Conservation (phyloP, 495 filamentous ascomycete species). For the Tuber aestivum region DNA sequence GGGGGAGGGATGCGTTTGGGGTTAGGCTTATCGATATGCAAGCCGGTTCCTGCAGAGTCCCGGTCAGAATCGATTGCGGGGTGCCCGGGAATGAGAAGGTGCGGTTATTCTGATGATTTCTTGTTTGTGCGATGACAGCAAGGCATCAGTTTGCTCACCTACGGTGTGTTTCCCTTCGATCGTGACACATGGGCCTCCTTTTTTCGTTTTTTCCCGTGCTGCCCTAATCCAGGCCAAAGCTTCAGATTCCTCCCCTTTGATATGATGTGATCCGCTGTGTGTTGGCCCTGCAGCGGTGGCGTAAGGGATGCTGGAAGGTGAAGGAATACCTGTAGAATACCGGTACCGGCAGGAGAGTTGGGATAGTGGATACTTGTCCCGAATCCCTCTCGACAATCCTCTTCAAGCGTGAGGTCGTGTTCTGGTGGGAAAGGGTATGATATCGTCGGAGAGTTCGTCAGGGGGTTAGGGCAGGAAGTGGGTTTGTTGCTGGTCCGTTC, state of each 20-base stretch:
- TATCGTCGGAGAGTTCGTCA: background rate
- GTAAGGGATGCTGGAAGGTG: background rate
- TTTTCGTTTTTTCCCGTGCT: background rate
- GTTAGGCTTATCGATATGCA: conserved; percentile 2
- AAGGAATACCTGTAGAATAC: background rate
- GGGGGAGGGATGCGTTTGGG: background rate
- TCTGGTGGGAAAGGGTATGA: background rate
- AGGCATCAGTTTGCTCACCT: background rate
- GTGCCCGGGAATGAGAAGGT: background rate
- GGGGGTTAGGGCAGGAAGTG: background rate
- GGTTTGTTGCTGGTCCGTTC: background rate
- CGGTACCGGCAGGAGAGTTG: background rate
- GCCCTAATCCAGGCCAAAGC: background rate
- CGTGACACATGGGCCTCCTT: background rate
- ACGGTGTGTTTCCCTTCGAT: background rate
- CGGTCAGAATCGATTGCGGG: background rate
- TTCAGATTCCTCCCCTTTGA: background rate
- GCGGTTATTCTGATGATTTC: background rate
- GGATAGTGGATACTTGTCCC: background rate
- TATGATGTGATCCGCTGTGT: background rate
- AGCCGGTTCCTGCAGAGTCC: background rate
- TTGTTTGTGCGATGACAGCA: background rate
- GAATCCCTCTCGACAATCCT: background rate
- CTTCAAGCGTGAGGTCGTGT: background rate
- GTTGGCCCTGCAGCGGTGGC: background rate